Conservation (phyloP, 225 moss, liverwort and hornwort genomes). For the Sphagnum tenellum region DNA sequence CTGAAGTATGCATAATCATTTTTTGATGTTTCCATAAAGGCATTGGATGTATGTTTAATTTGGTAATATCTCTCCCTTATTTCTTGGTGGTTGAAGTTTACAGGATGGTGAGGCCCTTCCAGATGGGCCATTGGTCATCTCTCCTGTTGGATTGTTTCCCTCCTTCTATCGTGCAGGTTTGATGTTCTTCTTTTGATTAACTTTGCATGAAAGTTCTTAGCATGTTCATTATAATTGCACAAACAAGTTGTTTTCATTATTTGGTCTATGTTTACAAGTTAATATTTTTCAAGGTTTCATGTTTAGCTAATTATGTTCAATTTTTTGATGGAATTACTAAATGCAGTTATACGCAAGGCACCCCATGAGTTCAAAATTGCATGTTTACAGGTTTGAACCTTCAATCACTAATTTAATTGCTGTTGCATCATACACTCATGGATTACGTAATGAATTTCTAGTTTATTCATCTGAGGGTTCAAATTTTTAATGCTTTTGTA, state of each 20-base stretch:
- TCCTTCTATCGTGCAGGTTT: constrained; percentile 97
- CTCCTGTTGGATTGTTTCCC: constrained; percentile 96
- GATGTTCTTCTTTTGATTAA: neutral
- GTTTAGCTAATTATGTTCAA: neutral
- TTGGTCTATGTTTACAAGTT: neutral
- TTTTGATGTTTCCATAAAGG: no score
- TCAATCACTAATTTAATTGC: neutral
- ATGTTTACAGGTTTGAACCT: constrained; percentile 68
- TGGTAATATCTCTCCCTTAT: no score
- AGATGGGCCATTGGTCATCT: constrained; percentile 96
- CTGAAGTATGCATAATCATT: no score
- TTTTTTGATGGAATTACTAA: constrained; percentile 1
- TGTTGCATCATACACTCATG: neutral
- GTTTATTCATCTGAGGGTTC: no score
- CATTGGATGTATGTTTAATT: no score
- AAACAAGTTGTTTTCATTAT: neutral
- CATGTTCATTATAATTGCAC: no score
- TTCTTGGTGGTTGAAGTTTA: neutral
- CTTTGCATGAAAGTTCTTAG: neutral
- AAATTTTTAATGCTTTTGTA: constrained; percentile 15
- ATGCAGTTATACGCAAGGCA: constrained; percentile 88
- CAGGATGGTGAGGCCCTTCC: constrained; percentile 98
- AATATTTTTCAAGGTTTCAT: neutral
- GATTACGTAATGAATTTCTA: no score
- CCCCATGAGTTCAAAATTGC: constrained; percentile 99